These are phyloP conservation scores for Pichia californica DNA, from an alignment of 805 yeast species.

Conservation along the genomic window DNA sequence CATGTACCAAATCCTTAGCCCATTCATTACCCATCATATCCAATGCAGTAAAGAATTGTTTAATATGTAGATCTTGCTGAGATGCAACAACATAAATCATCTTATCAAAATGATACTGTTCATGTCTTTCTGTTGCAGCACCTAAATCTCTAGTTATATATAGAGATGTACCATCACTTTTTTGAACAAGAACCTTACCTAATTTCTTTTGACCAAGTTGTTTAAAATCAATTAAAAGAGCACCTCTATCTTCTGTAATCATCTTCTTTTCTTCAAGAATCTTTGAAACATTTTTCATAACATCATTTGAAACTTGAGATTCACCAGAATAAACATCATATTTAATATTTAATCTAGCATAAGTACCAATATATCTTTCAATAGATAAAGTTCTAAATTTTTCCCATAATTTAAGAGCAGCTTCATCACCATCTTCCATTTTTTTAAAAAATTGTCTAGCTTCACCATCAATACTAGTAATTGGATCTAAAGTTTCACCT, in stretches of 20 bases:
- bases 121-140: constrained; percentile 88
- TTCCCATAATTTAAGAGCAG: constrained; percentile 72
- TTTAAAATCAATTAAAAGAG: constrained; percentile 78
- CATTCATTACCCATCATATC: constrained; percentile 86
- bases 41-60: constrained; percentile 90
- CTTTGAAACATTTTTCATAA: constrained; percentile 60
- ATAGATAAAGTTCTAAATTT: constrained; percentile 89
- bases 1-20: constrained; percentile 71
- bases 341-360: constrained; percentile 83
- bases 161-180: constrained; percentile 91
- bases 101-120: constrained; percentile 81
- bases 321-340: constrained; percentile 93
- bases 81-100: constrained; percentile 94
- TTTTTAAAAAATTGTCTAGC: constrained; percentile 83
- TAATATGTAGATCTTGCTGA: constrained; percentile 92
- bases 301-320: constrained; percentile 77
- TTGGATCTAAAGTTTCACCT: constrained; percentile 42
- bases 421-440: constrained; percentile 92
- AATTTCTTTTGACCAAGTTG: constrained; percentile 75
- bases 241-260: constrained; percentile 85
- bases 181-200: constrained; percentile 88
- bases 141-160: constrained; percentile 96
- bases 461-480: constrained; percentile 58
- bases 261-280: constrained; percentile 61
- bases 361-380: constrained; percentile 76